Evolutionary conservation across 2,329 filamentous ascomycete species (phyloP), one percentile per base, ranked within the genome.

Genomic region (Nemania serpens): DNA sequence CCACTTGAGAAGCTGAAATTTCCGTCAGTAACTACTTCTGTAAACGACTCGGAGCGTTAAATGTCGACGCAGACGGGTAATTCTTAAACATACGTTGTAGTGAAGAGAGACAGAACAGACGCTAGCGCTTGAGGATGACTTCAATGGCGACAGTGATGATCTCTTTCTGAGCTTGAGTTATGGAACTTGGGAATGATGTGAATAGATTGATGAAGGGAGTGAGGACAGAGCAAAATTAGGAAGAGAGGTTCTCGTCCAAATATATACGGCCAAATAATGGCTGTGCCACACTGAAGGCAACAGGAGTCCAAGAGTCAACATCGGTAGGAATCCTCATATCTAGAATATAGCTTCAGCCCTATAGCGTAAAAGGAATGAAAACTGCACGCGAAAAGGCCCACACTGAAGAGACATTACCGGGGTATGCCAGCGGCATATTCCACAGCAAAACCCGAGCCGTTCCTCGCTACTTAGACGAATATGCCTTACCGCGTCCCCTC

Each of bases 401-500:
- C 63, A 58, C n/a, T 6, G 20, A 41, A 52, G 13, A 41, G 42
- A 48, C 29, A 37, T n/a, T 58, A 17, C 18, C 41, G 46, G 43
- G 20, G 52, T 20, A 56, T 45, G 36, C 29, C 39, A 45, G 25
- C 55, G 43, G 45, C 45, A 64, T 49, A 42, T 58, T 60, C 55
- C 58, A 62, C 50, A 46, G 36, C 15, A 13, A 17, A 25, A 29
- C 4, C 47, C 17, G 39, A 55, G 33, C 39, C 36, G 36, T 59
- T 34, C 49, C 43, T 45, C 18, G 29, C 46, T n/a, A 42, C 48
- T 51, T 42, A 34, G 45, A 46, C 42, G 46, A 61, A 45, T 60
- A 42, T 56, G 64, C 58, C 64, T 66, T 64, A 15, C 64, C 56
- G 45, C 13, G 42, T 56, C 60, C 64, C 59, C 58, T 37, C 61